Evolutionary conservation across 441 rosid species (phyloP), one percentile per base, ranked within the genome.

Genomic region (Pelargonium cotyledonis): DNA sequence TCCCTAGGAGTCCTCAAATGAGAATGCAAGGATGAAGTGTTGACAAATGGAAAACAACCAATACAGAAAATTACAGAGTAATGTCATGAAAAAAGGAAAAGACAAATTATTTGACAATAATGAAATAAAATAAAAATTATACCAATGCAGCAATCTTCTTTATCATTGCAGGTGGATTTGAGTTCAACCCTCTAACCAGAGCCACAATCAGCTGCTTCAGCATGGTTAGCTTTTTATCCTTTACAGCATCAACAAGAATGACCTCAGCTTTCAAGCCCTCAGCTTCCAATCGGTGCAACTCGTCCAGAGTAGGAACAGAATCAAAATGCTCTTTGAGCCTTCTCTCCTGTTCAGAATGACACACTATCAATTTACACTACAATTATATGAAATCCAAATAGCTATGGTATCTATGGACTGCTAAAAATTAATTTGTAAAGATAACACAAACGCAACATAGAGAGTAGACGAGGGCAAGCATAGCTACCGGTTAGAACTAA

Each of bases 141-240:
- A 95, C 99, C 98, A 92, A 80, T 82, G 88, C 96, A 38, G 97
- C 95, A 66, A 95, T 90, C 88, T 95, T 95, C 82, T 90, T 95
- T 65, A 92, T 86, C 82, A 88, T 81, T 49, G 88, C 87, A 70
- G 96, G 91, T 62, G 98, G 96, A 78, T 95, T 90, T 70, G 99
- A 87, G 78, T 81, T 85, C 81, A 89, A 72, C 72, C 98, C 99
- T 80, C 84, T 90, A 68, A 86, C 94, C 74, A 92, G 82, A 65
- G 94, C 80, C 75, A 77, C 76, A 75, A 88, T 88, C 85, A 90
- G 81, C 81, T 90, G 99, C 84, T 95, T 92, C 78, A 90, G 84
- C 93, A 88, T 89, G 43, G 85, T 87, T 70, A 95, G 84, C 82
- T 91, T 95, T 78, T 88, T 92, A 80, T 95, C 99, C 75, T 87